Evolutionary conservation across 345 rosid genomes (phyloP).

Genomic region (Carallia brachiata): DNA sequence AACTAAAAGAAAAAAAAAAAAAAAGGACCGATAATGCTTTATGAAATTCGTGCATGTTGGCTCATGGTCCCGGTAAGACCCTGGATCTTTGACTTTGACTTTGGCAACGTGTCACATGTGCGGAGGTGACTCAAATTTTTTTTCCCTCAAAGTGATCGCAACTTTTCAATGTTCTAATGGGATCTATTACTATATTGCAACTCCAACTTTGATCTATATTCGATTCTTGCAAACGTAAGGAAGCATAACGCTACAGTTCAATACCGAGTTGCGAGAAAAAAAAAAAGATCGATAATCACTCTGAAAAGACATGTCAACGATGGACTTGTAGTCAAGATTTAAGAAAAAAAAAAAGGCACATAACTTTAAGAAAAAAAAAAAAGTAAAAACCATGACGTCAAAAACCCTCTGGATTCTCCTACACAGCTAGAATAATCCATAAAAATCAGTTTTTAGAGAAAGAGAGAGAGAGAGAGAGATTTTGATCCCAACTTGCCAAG

Average conservation of each 20-base stretch:
- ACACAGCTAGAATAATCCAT: background rate
- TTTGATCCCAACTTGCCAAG: conserved; percentile 30
- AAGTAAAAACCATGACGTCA: too few relatives aligned
- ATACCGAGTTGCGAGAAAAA: too few relatives aligned
- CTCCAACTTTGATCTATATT: background rate
- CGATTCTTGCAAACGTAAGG: background rate
- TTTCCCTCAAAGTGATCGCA: background rate
- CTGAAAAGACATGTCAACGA: too few relatives aligned
- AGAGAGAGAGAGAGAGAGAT: too few relatives aligned
- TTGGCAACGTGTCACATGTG: too few relatives aligned
- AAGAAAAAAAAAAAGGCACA: too few relatives aligned
- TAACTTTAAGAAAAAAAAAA: too few relatives aligned
- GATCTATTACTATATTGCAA: background rate
- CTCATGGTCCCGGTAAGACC: background rate
- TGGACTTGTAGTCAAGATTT: too few relatives aligned
- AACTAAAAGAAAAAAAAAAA: too few relatives aligned
- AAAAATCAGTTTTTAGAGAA: background rate
- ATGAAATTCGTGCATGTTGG: background rate
- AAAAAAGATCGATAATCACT: too few relatives aligned
- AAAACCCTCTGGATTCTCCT: background rate
- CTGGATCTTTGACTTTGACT: background rate
- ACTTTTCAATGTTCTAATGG: background rate
- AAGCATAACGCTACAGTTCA: too few relatives aligned
- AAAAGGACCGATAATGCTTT: too few relatives aligned
- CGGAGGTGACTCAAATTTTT: background rate